Base-by-base conservation (phyloP, 306 rosid genomes). In the Fagus sylvatica region DNA sequence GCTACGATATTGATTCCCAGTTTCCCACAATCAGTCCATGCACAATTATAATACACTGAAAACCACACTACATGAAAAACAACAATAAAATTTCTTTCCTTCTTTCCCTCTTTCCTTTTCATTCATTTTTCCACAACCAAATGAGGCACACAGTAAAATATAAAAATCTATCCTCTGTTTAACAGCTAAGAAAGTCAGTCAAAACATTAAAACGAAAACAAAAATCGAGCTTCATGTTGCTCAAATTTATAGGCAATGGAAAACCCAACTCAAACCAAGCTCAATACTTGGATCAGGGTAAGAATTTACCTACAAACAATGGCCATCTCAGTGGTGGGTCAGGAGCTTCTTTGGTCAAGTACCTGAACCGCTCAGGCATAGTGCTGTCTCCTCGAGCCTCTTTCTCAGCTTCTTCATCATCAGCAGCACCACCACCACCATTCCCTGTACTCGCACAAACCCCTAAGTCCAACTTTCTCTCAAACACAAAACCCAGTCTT, bases 291-390 rank as follows among this genome's bases (percentile, higher is more conserved):
- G 22, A 36, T 62, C 41, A 62, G 51, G 53, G 41, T 6, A 30
- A 85, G 64, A 36, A 16, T 46, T 69, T 78, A 91, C 99, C 98
- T 1, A 93, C 84, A 80, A 95, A 51, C 88, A 84, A 93, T 15
- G 97, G 98, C 99, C 99, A 95, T 74, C 90, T 83, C 36, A 88
- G 68, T 53, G 96, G 93, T 67, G 89, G 83, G 74, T 85, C 88
- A 3, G 97, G 85, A 84, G 87, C 94, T 90, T 95, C 97, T 81
- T 81, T 87, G 40, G 90, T 9, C 46, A 88, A 82, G 60, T 89
- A 83, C 71, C 91, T 81, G 84, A 95, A 95, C 85, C 96, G 84
- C 79, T 83, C 90, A 2, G 99, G 98, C 96, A 91, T 84, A 53
- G 98, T 89, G 69, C 97, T 84, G 69, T 66, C 86, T 28, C 82